A percentile compares a stretch with the other conserved stretches of the same genome.
phyloP scores from a whole-genome alignment of 2,329 filamentous ascomycete genomes.

The Aaosphaeria arxii region DNA sequence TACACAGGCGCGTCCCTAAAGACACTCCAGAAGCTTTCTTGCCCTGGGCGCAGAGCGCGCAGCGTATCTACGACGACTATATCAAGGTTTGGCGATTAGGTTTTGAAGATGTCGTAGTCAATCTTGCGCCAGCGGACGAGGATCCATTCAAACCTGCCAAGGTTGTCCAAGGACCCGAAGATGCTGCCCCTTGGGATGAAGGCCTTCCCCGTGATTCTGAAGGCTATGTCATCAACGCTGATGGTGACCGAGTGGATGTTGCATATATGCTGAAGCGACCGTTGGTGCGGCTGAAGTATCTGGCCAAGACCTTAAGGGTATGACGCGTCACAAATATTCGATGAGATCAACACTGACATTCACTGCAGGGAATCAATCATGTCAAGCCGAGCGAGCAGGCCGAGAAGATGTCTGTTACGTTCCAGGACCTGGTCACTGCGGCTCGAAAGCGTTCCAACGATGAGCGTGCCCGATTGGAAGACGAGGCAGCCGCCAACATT shows the following conservation, averaged over 20 bases:
- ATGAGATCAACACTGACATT: conserved; percentile 1
- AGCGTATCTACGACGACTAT: conserved; percentile 80
- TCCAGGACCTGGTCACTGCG: conserved; percentile 71
- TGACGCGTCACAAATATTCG: background rate
- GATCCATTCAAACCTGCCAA: conserved; percentile 50
- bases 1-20: conserved; percentile 78
- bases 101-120: conserved; percentile 92
- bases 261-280: conserved; percentile 89
- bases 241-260: conserved; percentile 90
- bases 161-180: conserved; percentile 42
- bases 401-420: conserved; percentile 58
- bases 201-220: conserved; percentile 57
- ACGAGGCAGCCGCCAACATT: conserved; percentile 81
- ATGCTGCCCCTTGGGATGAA: conserved; percentile 52
- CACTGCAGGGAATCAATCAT: conserved; percentile 55
- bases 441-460: conserved; percentile 72
- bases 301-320: conserved; percentile 79
- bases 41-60: conserved; percentile 75
- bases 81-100: conserved; percentile 86
- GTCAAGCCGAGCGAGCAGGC: conserved; percentile 55
- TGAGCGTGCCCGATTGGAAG: conserved; percentile 70
- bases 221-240: conserved; percentile 62
- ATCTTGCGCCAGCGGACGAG: conserved; percentile 74
- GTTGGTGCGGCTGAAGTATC: conserved; percentile 80
- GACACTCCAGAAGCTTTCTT: conserved; percentile 70